Percentiles rank a stretch among this genome's conserved stretches.
Evolutionary conservation across 2,329 filamentous ascomycete species (phyloP).

Genomic region (Tolypocladium paradoxum): DNA sequence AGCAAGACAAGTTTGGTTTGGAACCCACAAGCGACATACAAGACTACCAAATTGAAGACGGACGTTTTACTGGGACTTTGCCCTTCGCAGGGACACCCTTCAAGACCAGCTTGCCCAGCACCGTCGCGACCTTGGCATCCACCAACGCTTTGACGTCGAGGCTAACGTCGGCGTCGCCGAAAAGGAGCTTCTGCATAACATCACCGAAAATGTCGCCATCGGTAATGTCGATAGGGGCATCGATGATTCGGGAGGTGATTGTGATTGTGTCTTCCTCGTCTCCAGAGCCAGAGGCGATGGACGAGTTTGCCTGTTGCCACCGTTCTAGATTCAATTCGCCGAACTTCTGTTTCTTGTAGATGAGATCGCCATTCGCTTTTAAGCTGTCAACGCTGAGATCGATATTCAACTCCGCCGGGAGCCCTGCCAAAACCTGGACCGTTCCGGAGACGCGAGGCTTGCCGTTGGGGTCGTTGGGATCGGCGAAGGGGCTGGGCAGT

Average conservation of each 20-base stretch:
- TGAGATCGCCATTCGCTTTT: slow-evolving; percentile 68
- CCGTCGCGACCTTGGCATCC: slow-evolving; percentile 72
- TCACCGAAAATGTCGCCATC: slow-evolving; percentile 69
- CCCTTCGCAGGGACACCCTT: slow-evolving; percentile 80
- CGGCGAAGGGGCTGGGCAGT: slow-evolving; percentile 69
- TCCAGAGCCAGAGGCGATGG: slow-evolving; percentile 44
- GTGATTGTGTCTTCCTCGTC: slow-evolving; percentile 52
- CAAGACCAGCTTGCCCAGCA: slow-evolving; percentile 69
- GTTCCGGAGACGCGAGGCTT: slow-evolving; percentile 74
- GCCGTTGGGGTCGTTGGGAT: slow-evolving; percentile 60
- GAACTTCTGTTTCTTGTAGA: slow-evolving; percentile 66
- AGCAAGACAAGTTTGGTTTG: neutral
- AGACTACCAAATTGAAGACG: slow-evolving; percentile 39
- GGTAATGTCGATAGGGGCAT: slow-evolving; percentile 75
- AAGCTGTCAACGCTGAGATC: slow-evolving; percentile 68
- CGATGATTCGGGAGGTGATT: slow-evolving; percentile 64
- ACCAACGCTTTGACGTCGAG: slow-evolving; percentile 70
- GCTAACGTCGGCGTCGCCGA: slow-evolving; percentile 57
- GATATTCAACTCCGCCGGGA: slow-evolving; percentile 84
- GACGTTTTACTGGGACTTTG: slow-evolving; percentile 85
- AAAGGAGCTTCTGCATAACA: slow-evolving; percentile 70
- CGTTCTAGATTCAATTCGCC: slow-evolving; percentile 68
- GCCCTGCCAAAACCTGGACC: slow-evolving; percentile 63
- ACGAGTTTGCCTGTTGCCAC: slow-evolving; percentile 81
- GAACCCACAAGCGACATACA: slow-evolving; percentile 7